Evolutionary conservation across 1,284 basidiomycete genomes (phyloP).

Genomic region (Hymenochaete sp.): DNA sequence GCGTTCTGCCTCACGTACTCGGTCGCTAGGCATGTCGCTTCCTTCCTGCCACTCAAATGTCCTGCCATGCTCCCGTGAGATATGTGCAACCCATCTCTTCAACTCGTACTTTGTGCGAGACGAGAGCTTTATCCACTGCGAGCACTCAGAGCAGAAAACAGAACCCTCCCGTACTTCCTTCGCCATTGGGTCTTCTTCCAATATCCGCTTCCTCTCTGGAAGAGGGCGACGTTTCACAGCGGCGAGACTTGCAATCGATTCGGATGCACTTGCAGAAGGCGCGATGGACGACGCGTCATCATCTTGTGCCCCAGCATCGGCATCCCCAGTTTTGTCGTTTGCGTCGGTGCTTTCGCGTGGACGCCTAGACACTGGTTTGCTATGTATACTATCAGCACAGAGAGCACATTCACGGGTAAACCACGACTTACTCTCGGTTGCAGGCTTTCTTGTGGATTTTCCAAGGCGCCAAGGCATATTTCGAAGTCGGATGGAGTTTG

Average conservation of each 20-base stretch:
- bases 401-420: not conserved
- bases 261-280: slow-evolving; percentile 12
- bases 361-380: slow-evolving; percentile 7
- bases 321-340: slow-evolving; percentile 1
- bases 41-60: not conserved
- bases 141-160: slow-evolving; percentile 13
- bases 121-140: slow-evolving; percentile 15
- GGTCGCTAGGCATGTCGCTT: slow-evolving; percentile 7
- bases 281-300: slow-evolving; percentile 16
- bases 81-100: slow-evolving; percentile 11
- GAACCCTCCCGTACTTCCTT: slow-evolving; percentile 15
- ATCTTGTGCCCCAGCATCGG: slow-evolving; percentile 5
- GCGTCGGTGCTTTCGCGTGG: not conserved
- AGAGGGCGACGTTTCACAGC: not conserved
- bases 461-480: slow-evolving; percentile 14
- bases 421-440: slow-evolving; percentile 5
- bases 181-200: slow-evolving; percentile 13
- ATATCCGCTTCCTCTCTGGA: slow-evolving; percentile 7
- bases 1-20: slow-evolving; percentile 16
- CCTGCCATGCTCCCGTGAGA: slow-evolving; percentile 11
- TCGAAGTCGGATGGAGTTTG: slow-evolving; percentile 14
- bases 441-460: slow-evolving; percentile 14
- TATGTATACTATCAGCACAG: not conserved
- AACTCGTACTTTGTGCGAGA: slow-evolving; percentile 7
- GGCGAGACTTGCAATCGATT: slow-evolving; percentile 1